These are phyloP conservation scores for Myriosclerotinia curreyana DNA, from an alignment of 2,329 filamentous ascomycete genomes.

Conservation along the genomic window DNA sequence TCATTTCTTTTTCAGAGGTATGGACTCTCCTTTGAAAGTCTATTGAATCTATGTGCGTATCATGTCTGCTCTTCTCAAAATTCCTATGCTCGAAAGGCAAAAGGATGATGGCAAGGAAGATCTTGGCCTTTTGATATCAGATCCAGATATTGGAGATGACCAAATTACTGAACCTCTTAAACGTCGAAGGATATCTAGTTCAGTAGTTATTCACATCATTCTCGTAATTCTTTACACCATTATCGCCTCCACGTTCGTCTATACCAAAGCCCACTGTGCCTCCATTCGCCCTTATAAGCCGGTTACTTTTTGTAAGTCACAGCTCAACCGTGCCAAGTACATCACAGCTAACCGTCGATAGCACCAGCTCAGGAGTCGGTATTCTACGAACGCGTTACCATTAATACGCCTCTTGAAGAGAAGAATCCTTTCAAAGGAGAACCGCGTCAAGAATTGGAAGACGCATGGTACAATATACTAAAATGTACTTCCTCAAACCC, in stretches of 20 bases:
- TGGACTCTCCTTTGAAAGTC: background rate
- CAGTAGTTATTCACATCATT: background rate
- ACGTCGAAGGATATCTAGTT: no score
- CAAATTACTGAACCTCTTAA: background rate
- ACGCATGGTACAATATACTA: background rate
- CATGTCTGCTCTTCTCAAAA: background rate
- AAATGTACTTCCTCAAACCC: background rate
- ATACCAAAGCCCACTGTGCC: background rate
- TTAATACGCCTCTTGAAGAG: background rate
- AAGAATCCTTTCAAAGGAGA: background rate
- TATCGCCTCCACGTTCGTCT: background rate
- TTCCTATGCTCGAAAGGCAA: background rate
- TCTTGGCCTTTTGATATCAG: background rate
- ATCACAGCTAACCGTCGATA: background rate
- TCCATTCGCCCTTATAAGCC: background rate
- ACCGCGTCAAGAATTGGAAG: background rate
- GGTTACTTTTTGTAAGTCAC: background rate
- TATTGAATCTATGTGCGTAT: background rate
- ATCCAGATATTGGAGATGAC: background rate
- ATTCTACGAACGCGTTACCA: slow-evolving; percentile 4
- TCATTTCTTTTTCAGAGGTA: background rate
- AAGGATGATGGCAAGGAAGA: no score
- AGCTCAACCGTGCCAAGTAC: no score
- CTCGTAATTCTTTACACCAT: background rate
- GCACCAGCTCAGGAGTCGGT: background rate